A percentile compares a stretch with the other conserved stretches of the same genome.
Evolutionary conservation across 257 asterid species (phyloP).

Genomic region (Solanum paucissectum): DNA sequence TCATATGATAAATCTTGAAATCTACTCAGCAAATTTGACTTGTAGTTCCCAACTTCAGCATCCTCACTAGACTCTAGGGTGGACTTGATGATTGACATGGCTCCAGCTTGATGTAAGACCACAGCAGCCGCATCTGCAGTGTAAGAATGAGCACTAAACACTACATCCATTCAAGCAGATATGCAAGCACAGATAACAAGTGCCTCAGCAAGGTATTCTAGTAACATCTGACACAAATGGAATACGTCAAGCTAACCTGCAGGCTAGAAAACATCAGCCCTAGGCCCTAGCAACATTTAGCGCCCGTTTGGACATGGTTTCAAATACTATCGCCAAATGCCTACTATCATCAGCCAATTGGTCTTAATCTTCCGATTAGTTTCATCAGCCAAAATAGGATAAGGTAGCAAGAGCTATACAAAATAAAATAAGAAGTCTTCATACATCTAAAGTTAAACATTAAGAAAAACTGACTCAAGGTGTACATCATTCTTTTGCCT

Average conservation of each 20-base stretch:
- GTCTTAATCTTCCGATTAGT: background rate
- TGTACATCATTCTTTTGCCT: background rate
- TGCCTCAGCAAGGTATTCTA: background rate
- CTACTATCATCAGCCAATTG: background rate
- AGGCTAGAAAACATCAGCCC: background rate
- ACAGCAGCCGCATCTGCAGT: slow-evolving; percentile 55
- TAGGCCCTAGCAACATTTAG: background rate
- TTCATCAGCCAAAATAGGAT: background rate
- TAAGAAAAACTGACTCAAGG: background rate
- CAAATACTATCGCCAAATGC: background rate
- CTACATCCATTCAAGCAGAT: background rate
- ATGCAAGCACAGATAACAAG: background rate
- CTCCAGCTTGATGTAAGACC: slow-evolving; percentile 61
- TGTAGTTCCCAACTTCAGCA: slow-evolving; percentile 47
- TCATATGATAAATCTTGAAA: slow-evolving; percentile 29
- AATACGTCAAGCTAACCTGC: background rate
- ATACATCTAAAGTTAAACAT: background rate
- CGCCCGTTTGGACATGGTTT: background rate
- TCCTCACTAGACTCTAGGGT: slow-evolving; percentile 42
- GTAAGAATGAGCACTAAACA: background rate
- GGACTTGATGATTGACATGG: slow-evolving; percentile 36
- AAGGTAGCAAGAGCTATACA: background rate
- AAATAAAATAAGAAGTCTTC: background rate
- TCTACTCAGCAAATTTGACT: slow-evolving; percentile 39
- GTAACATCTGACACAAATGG: background rate